Evolutionary conservation across 2,329 filamentous ascomycete species (phyloP), one percentile per base, ranked within the genome.

Genomic region (Chaetomiaceae sp.): DNA sequence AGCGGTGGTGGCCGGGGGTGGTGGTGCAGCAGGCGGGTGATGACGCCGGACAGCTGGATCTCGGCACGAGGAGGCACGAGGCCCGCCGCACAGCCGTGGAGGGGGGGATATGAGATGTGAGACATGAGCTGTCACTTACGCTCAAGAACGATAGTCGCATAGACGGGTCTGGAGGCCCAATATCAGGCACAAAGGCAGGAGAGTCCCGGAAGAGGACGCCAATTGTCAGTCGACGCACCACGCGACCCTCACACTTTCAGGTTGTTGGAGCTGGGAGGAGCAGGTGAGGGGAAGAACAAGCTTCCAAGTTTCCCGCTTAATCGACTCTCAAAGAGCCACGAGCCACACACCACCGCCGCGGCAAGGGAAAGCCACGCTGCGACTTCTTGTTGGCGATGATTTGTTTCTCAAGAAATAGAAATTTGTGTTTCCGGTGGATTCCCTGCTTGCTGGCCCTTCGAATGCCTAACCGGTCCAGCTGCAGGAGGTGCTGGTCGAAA

Each of bases 121-220:
- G 39, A 50, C 19, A 23, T 44, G 45, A 45, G 51, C 34, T 19
- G 25, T 37, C 33, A 51, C 52, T 55, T 49, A 55, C 52, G 49
- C 35, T n/a, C 34, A 20, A 40, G n/a, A 47, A 12, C 14, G 44
- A 38, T 39, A 46, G 51, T 48, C 25, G 44, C 52, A 54, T 48
- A 44, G 41, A 49, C 44, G 31, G 47, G 25, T 35, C 42, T 33
- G 35, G 31, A 35, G 51, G 48, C 40, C 45, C 44, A 48, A 23
- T 23, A 44, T 43, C 35, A 46, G 38, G 43, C 47, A 50, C 43
- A 30, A 27, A 7, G 10, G 30, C 8, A n/a, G 37, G 31, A 8
- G 20, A 34, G 14, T n/a, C 35, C 8, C 16, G 17, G 23, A 9
- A 6, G n/a, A 44, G 20, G 20, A 38, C 23, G 23, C 37, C 8